Conservation (phyloP, 495 filamentous ascomycete species). For the Podospora appendiculata region DNA sequence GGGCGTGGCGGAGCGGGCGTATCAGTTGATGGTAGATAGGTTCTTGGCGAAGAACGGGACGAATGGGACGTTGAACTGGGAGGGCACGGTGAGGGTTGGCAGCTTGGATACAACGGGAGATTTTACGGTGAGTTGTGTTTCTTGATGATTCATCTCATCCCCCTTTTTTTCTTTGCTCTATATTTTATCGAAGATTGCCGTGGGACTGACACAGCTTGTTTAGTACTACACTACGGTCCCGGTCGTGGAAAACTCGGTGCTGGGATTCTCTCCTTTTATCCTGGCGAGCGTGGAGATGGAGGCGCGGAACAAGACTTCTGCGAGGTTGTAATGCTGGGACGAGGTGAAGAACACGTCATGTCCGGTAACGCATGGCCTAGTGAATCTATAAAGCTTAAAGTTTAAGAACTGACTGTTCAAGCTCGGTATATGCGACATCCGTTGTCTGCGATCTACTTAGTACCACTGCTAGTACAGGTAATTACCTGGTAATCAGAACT, state of each 20-base stretch:
- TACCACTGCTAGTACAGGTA: too few species aligned
- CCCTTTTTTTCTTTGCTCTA: background rate
- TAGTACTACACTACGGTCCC: constrained; percentile 7
- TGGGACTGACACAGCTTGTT: background rate
- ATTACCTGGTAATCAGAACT: too few species aligned
- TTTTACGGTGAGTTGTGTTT: constrained; percentile 27
- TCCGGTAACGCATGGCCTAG: too few species aligned
- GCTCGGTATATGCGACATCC: too few species aligned
- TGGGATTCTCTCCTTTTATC: background rate
- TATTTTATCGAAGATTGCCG: background rate
- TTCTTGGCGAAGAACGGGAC: constrained; percentile 17
- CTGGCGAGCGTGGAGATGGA: constrained; percentile 21
- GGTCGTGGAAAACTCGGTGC: constrained; percentile 3
- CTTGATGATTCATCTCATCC: too few species aligned
- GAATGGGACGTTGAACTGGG: constrained; percentile 41
- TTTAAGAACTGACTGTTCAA: too few species aligned
- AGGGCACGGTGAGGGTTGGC: constrained; percentile 49
- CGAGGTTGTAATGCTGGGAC: too few species aligned
- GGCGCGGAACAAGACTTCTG: background rate
- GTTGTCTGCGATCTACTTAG: too few species aligned
- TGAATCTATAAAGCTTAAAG: too few species aligned
- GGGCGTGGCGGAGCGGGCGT: constrained; percentile 19
- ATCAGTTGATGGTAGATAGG: constrained; percentile 25
- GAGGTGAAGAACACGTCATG: too few species aligned
- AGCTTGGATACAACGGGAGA: constrained; percentile 43